Evolutionary conservation across 2,329 filamentous ascomycete species (phyloP), one percentile per base, ranked within the genome.

Genomic region (Fusarium sp.): DNA sequence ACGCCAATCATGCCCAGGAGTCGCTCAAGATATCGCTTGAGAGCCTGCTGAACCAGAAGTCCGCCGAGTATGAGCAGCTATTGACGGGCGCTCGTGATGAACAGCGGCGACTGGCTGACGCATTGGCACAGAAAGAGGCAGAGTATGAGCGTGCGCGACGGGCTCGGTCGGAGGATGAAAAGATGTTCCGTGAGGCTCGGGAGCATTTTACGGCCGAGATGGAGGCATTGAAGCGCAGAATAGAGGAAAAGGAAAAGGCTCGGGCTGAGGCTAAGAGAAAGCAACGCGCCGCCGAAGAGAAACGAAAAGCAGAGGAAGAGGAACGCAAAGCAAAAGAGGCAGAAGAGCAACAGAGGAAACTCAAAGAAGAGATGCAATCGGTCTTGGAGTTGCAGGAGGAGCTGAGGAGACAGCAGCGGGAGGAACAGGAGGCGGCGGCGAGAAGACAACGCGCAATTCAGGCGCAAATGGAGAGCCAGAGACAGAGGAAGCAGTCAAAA

Each of bases 391-490:
- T 37, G 3, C 34, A 36, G n/a, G 30, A 51, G 31, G 47, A 50
- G 47, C 18, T 50, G 30, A 34, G 18, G 9, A 10, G 48, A 37
- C 48, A 51, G 23, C 31, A 39, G 15, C 12, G 34, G 6, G 48
- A 37, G 12, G 30, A 51, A 5, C 46, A 50, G 16, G 46, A 50
- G 2, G 30, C 30, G 12, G n/a, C 18, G 1, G 16, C 27, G 15
- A 39, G 31, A 12, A 51, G 48, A 27, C 48, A 37, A 6, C 1
- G 48, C 9, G 15, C 6, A 7, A 34, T 15, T 7, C 9, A 51
- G 34, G 48, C 48, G n/a, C 48, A 51, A 31, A 27, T 37, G 48
- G 48, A 37, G 13, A 37, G 18, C 23, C 16, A 51, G 18, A 51
- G 48, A 8, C 16, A 7, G 13, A 37, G 31, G 34, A 51, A 37